Evolutionary conservation across 495 filamentous ascomycete species (phyloP).

Genomic region (Hypoxylon crocopeplum): DNA sequence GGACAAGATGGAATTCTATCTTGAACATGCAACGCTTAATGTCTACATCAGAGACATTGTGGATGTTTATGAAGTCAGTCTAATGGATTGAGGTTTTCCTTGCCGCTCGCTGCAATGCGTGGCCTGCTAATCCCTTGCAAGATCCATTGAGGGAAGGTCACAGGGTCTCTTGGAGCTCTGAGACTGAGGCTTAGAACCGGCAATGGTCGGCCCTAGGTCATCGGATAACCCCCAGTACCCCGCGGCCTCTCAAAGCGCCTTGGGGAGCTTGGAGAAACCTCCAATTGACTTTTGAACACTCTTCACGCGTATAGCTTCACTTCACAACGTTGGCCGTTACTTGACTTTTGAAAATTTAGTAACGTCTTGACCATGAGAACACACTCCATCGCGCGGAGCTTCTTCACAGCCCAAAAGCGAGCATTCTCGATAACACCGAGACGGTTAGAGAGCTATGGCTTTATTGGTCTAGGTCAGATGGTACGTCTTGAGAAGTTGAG

Average conservation of each 20-base stretch:
- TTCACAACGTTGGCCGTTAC: background rate
- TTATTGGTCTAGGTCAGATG: slow-evolving; percentile 89
- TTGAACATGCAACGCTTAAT: background rate
- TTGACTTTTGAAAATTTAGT: background rate
- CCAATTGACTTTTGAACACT: slow-evolving; percentile 20
- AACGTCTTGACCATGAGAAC: slow-evolving; percentile 37
- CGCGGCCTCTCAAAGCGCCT: slow-evolving; percentile 14
- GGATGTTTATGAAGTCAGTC: slow-evolving; percentile 11
- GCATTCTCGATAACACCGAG: slow-evolving; percentile 63
- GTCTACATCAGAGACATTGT: background rate
- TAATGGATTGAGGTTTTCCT: slow-evolving; percentile 29
- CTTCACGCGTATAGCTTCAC: background rate
- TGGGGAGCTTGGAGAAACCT: slow-evolving; percentile 18
- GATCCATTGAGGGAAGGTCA: slow-evolving; percentile 3
- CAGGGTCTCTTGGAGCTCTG: slow-evolving; percentile 14
- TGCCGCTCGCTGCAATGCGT: slow-evolving; percentile 1
- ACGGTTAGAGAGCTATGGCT: slow-evolving; percentile 74
- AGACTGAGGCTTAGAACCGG: slow-evolving; percentile 29
- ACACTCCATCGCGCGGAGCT: slow-evolving; percentile 37
- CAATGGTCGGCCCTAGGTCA: slow-evolving; percentile 36
- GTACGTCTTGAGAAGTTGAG: slow-evolving; percentile 63
- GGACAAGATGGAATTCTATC: background rate
- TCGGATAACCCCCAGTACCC: slow-evolving; percentile 29
- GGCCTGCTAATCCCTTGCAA: slow-evolving; percentile 2
- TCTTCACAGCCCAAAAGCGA: slow-evolving; percentile 46